Evolutionary conservation across 2,329 filamentous ascomycete species (phyloP), one percentile per base, ranked within the genome.

Genomic region (Diplodia corticola): DNA sequence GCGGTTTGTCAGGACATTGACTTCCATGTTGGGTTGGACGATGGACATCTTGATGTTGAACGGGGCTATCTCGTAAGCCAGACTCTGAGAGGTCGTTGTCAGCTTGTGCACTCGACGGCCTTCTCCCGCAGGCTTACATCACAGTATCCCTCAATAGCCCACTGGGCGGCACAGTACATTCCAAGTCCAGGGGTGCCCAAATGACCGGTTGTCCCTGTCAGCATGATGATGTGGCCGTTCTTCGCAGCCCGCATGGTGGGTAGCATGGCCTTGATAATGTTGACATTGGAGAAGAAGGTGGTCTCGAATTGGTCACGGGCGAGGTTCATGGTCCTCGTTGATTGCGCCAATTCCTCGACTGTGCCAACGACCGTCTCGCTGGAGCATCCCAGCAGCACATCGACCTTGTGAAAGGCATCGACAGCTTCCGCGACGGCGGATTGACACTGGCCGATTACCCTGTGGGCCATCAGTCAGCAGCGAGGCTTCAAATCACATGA

Each of bases 21-120:
- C 91, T 80, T 98, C 94, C 80, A 97, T 92, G 78, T 93, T 96
- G 28, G 93, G 93, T 81, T 99, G 94, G 51, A 99, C 90, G 70
- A 98, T 93, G 48, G 93, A 97, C 77, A 98, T 87, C 78, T 94
- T 96, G 80, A 98, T 88, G 79, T 97, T 97, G 82, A 98, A 98
- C 0, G 95, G 95, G 0, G 94, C 79, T 69, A 99, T 91, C 79
- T 99, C 95, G 79, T 97, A 99, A 1, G 94, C 93, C 26, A 99
- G 84, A 67, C 92, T 88, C 82, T 85, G 68, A 2, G 28, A 6
- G 9, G 28, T 17, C 6, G 4, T 20, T 10, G 28, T 61, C 5
- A 61, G 57, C 57, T 10, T 10, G 13, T 4, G 44, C 4, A 4
- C 30, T 10, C 9, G 12, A 17, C 17, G 35, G 12, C n/a, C 44